phyloP scores from a whole-genome alignment of 257 asterid genomes.

The Solanum infundibuliforme region DNA sequence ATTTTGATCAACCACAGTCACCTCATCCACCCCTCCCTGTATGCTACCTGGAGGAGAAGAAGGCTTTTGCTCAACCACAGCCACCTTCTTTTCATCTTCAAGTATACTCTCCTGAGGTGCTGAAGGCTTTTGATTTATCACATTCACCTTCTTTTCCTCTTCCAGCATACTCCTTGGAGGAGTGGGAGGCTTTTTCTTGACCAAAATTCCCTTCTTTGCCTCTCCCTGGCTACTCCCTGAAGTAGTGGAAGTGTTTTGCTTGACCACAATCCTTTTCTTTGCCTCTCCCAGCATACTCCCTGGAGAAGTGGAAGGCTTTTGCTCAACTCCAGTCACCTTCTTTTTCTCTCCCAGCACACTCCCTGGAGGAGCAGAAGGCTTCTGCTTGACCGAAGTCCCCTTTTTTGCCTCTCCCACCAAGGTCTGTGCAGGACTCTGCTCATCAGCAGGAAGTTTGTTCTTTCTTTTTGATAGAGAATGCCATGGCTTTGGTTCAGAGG shows the following conservation, averaged over 20 bases:
- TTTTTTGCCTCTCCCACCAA: conserved; percentile 26
- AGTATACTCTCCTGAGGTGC: neutral
- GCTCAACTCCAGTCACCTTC: conserved; percentile 11
- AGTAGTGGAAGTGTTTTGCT: neutral
- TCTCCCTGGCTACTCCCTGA: conserved; percentile 17
- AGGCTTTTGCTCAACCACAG: conserved; percentile 5
- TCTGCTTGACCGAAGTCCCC: conserved; percentile 2
- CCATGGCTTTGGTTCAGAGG: conserved; percentile 35
- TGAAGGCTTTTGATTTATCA: conserved; percentile 3
- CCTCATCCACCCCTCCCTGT: neutral
- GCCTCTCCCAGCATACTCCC: conserved; percentile 18
- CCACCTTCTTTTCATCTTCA: neutral
- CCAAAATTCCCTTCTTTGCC: conserved; percentile 15
- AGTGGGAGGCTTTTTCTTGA: conserved; percentile 1
- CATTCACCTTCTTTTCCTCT: neutral
- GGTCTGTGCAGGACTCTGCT: conserved; percentile 18
- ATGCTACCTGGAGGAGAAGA: neutral
- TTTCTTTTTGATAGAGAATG: conserved; percentile 29
- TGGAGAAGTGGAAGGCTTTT: neutral
- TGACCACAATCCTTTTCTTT: conserved; percentile 15
- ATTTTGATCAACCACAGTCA: neutral
- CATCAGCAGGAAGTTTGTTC: conserved; percentile 12
- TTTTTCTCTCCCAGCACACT: conserved; percentile 18
- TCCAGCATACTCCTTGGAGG: neutral
- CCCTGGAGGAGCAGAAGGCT: conserved; percentile 3